These are phyloP conservation scores for Vachellia collinsii DNA, from an alignment of 306 rosid species.

Conservation along the genomic window DNA sequence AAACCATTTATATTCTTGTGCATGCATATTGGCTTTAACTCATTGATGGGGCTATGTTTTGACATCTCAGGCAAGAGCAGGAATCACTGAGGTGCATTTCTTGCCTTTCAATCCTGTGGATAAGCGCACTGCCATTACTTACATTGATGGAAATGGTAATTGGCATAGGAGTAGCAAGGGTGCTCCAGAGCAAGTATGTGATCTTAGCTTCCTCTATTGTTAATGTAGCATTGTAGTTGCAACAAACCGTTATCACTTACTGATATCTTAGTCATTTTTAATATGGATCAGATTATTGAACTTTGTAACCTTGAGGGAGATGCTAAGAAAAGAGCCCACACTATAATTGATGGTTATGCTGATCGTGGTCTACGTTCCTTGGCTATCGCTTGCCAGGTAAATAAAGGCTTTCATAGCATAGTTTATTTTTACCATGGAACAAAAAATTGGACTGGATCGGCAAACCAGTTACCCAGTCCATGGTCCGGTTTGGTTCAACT, in stretches of 20 bases:
- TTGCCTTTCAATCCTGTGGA: conserved; percentile 91
- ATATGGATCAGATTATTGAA: conserved; percentile 65
- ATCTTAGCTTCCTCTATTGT: neutral
- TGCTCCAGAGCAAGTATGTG: conserved; percentile 88
- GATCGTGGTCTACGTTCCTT: conserved; percentile 84
- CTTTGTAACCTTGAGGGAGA: conserved; percentile 77
- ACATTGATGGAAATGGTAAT: conserved; percentile 57
- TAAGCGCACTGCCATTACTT: conserved; percentile 89
- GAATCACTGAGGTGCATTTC: conserved; percentile 87
- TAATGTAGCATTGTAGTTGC: neutral
- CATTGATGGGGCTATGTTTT: neutral
- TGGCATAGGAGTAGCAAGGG: conserved; percentile 93
- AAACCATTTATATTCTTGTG: neutral
- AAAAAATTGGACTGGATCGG: too few relatives aligned
- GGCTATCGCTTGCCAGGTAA: conserved; percentile 79
- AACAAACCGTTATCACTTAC: neutral
- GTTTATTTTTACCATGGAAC: neutral
- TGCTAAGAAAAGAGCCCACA: conserved; percentile 54
- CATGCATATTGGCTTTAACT: conserved; percentile 10
- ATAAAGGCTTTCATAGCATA: conserved; percentile 18
- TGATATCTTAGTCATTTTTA: conserved; percentile 20
- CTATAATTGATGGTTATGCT: conserved; percentile 66
- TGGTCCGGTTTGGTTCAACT: too few relatives aligned
- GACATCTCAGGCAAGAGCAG: conserved; percentile 78
- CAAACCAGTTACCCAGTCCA: too few relatives aligned